phyloP scores from a whole-genome alignment of 768 basidiomycete species.

The Imleria badia region DNA sequence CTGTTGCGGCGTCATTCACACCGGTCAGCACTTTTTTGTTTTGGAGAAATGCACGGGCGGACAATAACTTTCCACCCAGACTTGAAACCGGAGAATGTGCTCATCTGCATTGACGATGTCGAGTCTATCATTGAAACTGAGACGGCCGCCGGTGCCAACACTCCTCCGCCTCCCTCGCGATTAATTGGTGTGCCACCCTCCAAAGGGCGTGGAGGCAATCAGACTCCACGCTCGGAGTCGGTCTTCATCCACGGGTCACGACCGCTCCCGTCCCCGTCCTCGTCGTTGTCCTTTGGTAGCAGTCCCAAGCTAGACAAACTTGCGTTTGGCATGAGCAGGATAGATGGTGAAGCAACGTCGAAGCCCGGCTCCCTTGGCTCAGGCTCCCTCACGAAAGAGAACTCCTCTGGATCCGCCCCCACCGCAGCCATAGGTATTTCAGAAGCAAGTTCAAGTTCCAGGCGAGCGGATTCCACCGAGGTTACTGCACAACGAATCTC shows the following conservation, averaged over 20 bases:
- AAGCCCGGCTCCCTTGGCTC: conserved; percentile 36
- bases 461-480: conserved; percentile 39
- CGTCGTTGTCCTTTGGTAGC: conserved; percentile 65
- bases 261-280: conserved; percentile 85
- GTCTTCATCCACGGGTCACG: conserved; percentile 91
- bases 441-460: conserved; percentile 16
- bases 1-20: conserved; percentile 96
- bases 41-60: neutral
- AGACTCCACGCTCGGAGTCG: conserved; percentile 84
- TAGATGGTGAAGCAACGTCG: conserved; percentile 50
- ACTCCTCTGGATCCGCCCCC: conserved; percentile 17
- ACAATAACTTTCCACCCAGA: conserved; percentile 44
- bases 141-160: conserved; percentile 46
- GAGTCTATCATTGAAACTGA: conserved; percentile 89
- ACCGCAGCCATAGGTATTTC: conserved; percentile 1
- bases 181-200: conserved; percentile 92
- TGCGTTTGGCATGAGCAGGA: conserved; percentile 91
- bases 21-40: conserved; percentile 46
- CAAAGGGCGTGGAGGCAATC: conserved; percentile 93
- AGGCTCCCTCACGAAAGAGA: conserved; percentile 23
- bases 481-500: conserved; percentile 51
- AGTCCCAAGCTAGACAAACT: conserved; percentile 83
- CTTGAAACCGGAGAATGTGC: conserved; percentile 96
- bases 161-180: conserved; percentile 46
- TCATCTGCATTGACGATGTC: conserved; percentile 96